A percentile compares a stretch with the other conserved stretches of the same genome.
Conservation (phyloP, 345 rosid genomes). For the Jatropha curcas region DNA sequence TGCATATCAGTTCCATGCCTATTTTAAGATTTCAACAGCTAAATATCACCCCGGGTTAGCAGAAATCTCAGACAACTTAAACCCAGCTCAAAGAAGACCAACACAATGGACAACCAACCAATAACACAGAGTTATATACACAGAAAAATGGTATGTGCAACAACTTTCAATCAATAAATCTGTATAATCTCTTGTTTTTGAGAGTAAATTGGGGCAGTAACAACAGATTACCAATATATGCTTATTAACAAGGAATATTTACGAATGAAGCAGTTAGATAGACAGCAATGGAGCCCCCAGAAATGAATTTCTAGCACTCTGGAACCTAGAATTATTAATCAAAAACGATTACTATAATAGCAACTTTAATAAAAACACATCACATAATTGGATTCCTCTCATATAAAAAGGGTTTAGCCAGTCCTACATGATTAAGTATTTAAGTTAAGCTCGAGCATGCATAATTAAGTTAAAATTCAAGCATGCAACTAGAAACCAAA, state of each 20-base stretch:
- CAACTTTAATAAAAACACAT: slow-evolving; percentile 5
- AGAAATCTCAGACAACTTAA: neutral
- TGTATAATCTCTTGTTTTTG: neutral
- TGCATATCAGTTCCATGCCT: neutral
- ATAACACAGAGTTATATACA: neutral
- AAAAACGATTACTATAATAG: neutral
- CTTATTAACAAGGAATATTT: neutral
- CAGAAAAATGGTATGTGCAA: neutral
- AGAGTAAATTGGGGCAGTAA: neutral
- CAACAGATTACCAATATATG: neutral
- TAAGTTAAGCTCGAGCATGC: neutral
- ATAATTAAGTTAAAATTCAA: neutral
- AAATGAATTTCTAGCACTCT: neutral
- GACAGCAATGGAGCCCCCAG: neutral
- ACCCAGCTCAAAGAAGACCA: neutral
- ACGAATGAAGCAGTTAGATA: neutral
- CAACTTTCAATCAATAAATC: neutral
- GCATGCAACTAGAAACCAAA: slow-evolving; percentile 15
- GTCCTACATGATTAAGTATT: neutral
- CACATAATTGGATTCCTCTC: neutral
- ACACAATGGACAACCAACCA: neutral
- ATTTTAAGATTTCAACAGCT: neutral
- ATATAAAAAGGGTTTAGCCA: neutral
- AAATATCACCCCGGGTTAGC: neutral
- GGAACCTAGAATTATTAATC: neutral